These are phyloP conservation scores for Allium fistulosum DNA, from an alignment of 106 monocot genomes.

Conservation along the genomic window DNA sequence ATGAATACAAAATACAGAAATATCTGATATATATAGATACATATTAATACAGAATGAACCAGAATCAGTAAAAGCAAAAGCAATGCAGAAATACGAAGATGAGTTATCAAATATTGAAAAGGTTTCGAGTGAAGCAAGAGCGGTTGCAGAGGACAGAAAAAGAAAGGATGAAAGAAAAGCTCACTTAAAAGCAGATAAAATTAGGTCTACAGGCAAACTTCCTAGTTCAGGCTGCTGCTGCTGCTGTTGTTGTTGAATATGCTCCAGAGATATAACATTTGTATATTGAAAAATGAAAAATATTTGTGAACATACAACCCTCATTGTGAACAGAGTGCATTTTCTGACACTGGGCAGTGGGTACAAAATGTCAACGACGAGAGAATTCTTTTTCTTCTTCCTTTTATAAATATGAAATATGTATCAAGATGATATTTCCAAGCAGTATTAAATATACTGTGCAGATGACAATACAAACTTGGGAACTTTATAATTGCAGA, in stretches of 20 bases:
- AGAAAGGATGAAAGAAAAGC: conserved; percentile 40
- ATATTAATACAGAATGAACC: conserved; percentile 41
- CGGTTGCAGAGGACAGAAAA: conserved; percentile 35
- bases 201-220: conserved; percentile 15
- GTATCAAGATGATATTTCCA: neutral
- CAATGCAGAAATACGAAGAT: conserved; percentile 34
- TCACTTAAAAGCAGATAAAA: conserved; percentile 13
- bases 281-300: too few relatives aligned
- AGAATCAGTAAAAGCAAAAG: conserved; percentile 31
- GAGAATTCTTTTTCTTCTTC: too few relatives aligned
- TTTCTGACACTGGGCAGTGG: too few relatives aligned
- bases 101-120: conserved; percentile 61
- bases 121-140: conserved; percentile 35
- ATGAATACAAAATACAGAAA: neutral
- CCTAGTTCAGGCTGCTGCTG: conserved; percentile 3
- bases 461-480: too few relatives aligned
- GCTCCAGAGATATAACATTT: too few relatives aligned
- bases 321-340: too few relatives aligned
- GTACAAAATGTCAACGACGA: too few relatives aligned
- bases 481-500: too few relatives aligned
- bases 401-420: too few relatives aligned
- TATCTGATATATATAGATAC: neutral
- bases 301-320: too few relatives aligned
- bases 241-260: neutral
- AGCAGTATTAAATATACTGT: neutral